Evolutionary conservation across 139 green algal species (phyloP), one percentile per base, ranked within the genome.

Genomic region (Chlorella vulgaris): DNA sequence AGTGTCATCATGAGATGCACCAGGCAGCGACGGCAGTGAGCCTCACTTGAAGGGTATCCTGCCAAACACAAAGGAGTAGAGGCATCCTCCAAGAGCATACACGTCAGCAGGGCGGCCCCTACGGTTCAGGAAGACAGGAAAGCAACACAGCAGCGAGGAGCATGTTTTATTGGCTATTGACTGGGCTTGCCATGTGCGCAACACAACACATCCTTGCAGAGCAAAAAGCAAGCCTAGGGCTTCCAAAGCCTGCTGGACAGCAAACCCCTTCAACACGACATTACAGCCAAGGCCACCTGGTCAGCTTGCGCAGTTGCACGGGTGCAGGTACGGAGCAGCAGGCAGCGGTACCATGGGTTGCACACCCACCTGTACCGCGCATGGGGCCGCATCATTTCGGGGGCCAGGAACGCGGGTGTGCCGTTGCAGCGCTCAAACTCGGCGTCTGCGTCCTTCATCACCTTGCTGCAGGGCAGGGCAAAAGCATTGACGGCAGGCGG

Each of bases 51-150:
- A 96, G 65, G 93, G 93, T 67, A 97, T 94, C 61, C 84, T 85
- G 0, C 93, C 93, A 70, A 90, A 96, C 15, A 96, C 73, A 76
- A 96, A 92, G 35, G 91, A 91, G 87, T 93, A 96, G 39, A 97
- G 81, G 87, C 91, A 95, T n/a, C 86, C 91, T 39, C 93, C 93
- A 84, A 96, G 81, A 0, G 93, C 91, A 69, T 95, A 97, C 40
- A 95, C 84, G 82, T 97, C 93, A 29, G 93, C 93, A 8, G 92
- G 89, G 2, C 90, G 86, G 21, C 92, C 93, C 79, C 87, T 91
- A 88, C 73, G 79, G 19, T n/a, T 3, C 4, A 2, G n/a, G 10
- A 6, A 38, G 29, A 35, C 55, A 55, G 31, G 53, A 2, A 42
- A 28, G n/a, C n/a, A n/a, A 15, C 10, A 35, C n/a, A 35, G 29